Conservation (phyloP, 2,329 filamentous ascomycete genomes). For the Cladosporium sp. region DNA sequence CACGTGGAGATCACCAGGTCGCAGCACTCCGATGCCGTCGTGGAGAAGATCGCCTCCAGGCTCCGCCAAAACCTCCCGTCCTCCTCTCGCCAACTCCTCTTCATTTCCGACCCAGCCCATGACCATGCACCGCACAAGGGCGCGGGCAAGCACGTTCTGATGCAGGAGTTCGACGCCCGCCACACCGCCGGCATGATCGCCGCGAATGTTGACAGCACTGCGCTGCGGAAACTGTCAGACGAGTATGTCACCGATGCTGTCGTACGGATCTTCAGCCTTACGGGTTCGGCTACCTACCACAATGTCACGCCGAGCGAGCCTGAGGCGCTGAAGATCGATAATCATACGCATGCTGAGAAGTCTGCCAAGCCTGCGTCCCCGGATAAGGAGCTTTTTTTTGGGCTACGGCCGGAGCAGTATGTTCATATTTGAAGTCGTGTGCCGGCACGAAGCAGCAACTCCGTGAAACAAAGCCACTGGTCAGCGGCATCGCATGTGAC, state of each 20-base stretch:
- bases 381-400: no score
- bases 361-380: no score
- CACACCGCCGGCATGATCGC: slow-evolving; percentile 1
- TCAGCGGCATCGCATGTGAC: no score
- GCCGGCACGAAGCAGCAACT: no score
- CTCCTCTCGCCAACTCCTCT: slow-evolving; percentile 1
- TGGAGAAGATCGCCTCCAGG: neutral
- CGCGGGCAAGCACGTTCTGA: neutral
- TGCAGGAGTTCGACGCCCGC: slow-evolving; percentile 1
- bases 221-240: neutral
- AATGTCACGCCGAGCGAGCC: neutral
- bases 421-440: no score
- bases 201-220: neutral
- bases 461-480: no score
- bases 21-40: neutral
- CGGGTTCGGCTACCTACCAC: slow-evolving; percentile 2
- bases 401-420: no score
- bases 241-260: neutral
- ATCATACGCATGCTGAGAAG: neutral
- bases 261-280: neutral
- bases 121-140: neutral
- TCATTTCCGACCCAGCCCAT: neutral
- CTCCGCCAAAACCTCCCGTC: neutral
- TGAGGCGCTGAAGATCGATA: neutral
- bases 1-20: slow-evolving; percentile 1